These are phyloP conservation scores for Peronospora belbahrii DNA, from an alignment of 352 stramenopile species.

Conservation along the genomic window DNA sequence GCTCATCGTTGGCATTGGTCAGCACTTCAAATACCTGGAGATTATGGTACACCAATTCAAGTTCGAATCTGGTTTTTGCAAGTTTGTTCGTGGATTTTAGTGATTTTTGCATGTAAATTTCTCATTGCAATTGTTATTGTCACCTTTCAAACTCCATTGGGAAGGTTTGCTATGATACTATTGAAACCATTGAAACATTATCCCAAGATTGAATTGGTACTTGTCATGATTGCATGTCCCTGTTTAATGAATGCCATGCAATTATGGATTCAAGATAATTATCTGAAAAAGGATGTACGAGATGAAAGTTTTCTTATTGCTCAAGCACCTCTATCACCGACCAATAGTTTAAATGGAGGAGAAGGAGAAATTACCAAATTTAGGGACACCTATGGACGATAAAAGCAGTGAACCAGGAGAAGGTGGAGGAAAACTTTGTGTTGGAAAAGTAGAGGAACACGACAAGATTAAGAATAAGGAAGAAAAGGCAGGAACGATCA, in stretches of 20 bases:
- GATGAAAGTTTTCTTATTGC: slow-evolving; percentile 50
- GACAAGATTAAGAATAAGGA: slow-evolving; percentile 10
- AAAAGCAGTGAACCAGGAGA: slow-evolving; percentile 20
- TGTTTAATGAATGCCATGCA: slow-evolving; percentile 86
- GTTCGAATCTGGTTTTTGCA: slow-evolving; percentile 66
- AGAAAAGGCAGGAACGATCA: too few species aligned
- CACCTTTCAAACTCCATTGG: slow-evolving; percentile 56
- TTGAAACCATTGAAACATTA: slow-evolving; percentile 63
- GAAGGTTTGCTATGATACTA: slow-evolving; percentile 44
- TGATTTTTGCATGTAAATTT: slow-evolving; percentile 77
- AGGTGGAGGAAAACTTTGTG: slow-evolving; percentile 17
- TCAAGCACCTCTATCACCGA: slow-evolving; percentile 25
- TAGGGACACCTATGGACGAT: slow-evolving; percentile 30
- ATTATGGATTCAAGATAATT: slow-evolving; percentile 88
- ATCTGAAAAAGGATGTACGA: slow-evolving; percentile 79
- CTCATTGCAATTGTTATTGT: slow-evolving; percentile 74
- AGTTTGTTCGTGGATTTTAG: slow-evolving; percentile 65
- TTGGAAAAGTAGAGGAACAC: too few species aligned
- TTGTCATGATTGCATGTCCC: slow-evolving; percentile 87
- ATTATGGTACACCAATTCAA: slow-evolving; percentile 72
- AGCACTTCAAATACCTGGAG: slow-evolving; percentile 51
- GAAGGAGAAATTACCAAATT: slow-evolving; percentile 22
- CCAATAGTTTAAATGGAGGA: slow-evolving; percentile 12
- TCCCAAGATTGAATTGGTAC: slow-evolving; percentile 59
- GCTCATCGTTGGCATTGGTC: slow-evolving; percentile 52